Evolutionary conservation across 208 protist species (phyloP), one percentile per base, ranked within the genome.

Genomic region (Crithidia expoeki): DNA sequence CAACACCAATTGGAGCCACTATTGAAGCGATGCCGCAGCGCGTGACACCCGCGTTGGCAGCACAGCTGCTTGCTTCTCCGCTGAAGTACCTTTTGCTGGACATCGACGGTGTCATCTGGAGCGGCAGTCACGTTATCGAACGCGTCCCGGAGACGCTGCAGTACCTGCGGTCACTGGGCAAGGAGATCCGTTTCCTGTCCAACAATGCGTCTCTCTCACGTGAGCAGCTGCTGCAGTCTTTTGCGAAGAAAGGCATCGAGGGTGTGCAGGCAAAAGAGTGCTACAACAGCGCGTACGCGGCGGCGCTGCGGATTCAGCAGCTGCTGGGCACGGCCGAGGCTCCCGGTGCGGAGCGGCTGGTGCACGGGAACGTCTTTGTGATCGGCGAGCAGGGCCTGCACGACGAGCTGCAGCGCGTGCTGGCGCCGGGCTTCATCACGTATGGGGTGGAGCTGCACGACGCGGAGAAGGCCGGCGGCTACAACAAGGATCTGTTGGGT

Each of bases 221-320:
- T 11, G 72, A 65, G 47, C 52, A 73, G 38, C 52, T 92, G 23
- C 28, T 50, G 40, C 32, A 69, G 40, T 55, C 49, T 44, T 83
- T 94, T 58, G 32, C 38, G 19, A 55, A 73, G 51, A 76, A 75
- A 17, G 88, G 88, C 16, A 79, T 94, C 50, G 53, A 67, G 11
- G 77, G 78, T 0, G 83, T 89, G 33, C n/a, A 53, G 38, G 53
- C 38, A 50, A 16, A 65, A 2, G 88, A 94, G 25, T 58, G 85
- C 34, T 91, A 88, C 81, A 94, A 88, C 73, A 90, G 85, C 62
- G 88, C 70, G 0, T 94, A 86, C 77, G 83, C 85, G 0, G 79
- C 85, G 12, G 80, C 88, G 1, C 74, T 88, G 47, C 61, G 56
- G 9, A 52, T 94, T 23, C 74, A 78, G 46, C 64, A 80, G 64